Percentiles rank a stretch among this genome's conserved stretches.
Evolutionary conservation across 495 filamentous ascomycete species (phyloP).

Genomic region (Neurospora sublineolata): DNA sequence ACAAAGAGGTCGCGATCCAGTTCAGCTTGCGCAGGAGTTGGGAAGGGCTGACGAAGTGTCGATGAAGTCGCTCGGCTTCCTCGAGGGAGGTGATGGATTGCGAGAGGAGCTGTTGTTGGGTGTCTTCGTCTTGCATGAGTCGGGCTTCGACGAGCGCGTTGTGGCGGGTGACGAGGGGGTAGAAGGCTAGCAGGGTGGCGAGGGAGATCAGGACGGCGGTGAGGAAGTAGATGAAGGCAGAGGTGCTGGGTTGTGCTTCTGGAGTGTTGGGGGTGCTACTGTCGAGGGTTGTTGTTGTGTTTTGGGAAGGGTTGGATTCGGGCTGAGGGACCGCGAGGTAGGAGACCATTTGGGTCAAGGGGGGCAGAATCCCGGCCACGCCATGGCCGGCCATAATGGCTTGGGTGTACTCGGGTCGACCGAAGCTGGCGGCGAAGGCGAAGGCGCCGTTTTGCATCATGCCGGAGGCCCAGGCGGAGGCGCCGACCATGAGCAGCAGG

Average conservation of each 20-base stretch:
- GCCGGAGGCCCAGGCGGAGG: constrained; percentile 64
- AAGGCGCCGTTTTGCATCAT: constrained; percentile 92
- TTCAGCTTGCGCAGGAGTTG: constrained; percentile 61
- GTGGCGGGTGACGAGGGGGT: constrained; percentile 36
- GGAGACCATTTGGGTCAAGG: constrained; percentile 72
- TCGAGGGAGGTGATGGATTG: constrained; percentile 32
- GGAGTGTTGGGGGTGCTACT: neutral
- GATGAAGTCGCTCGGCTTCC: constrained; percentile 32
- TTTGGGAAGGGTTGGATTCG: constrained; percentile 4
- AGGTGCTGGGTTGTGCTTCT: constrained; percentile 34
- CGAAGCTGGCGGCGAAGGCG: constrained; percentile 79
- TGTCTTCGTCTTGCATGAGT: constrained; percentile 9
- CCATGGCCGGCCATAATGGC: constrained; percentile 95
- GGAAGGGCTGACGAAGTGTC: constrained; percentile 52
- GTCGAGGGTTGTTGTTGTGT: constrained; percentile 1
- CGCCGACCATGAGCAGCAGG: constrained; percentile 71
- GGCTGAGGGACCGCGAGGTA: constrained; percentile 55
- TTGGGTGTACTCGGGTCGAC: constrained; percentile 76
- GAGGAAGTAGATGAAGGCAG: constrained; percentile 85
- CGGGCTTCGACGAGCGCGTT: constrained; percentile 30
- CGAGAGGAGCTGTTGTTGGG: constrained; percentile 20
- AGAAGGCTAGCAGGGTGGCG: constrained; percentile 46
- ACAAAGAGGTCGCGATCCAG: constrained; percentile 59
- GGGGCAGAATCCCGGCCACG: constrained; percentile 82
- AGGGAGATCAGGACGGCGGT: constrained; percentile 60